phyloP scores from a whole-genome alignment of 257 asterid genomes.

The Solanum corneliomulleri region DNA sequence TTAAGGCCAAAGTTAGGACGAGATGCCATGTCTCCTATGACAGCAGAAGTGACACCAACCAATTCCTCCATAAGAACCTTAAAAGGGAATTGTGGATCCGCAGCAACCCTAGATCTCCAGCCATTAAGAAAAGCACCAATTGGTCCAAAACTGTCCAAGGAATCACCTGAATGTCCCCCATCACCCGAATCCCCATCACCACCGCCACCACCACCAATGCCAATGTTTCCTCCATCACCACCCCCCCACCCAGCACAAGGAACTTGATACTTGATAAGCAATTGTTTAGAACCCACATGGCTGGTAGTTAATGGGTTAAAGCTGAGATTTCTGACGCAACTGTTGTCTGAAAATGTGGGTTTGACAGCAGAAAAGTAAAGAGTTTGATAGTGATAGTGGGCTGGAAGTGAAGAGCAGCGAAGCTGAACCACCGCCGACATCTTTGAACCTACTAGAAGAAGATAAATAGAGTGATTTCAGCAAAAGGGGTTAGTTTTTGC shows the following conservation, averaged over 20 bases:
- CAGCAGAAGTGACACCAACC: constrained; percentile 80
- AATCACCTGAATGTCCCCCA: constrained; percentile 37
- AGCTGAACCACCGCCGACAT: constrained; percentile 24
- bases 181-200: constrained; percentile 27
- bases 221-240: constrained; percentile 1
- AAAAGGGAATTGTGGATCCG: constrained; percentile 87
- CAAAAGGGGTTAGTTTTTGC: neutral
- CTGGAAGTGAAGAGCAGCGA: constrained; percentile 14
- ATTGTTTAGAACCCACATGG: neutral
- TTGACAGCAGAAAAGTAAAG: neutral
- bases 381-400: neutral
- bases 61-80: constrained; percentile 90
- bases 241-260: constrained; percentile 5
- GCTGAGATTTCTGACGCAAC: neutral
- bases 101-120: constrained; percentile 88
- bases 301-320: neutral
- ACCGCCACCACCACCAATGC: neutral
- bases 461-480: neutral
- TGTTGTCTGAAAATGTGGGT: neutral
- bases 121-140: constrained; percentile 64
- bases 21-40: constrained; percentile 85
- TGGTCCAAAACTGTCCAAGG: constrained; percentile 49
- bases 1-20: constrained; percentile 91
- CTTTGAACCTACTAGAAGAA: neutral
- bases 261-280: neutral